Evolutionary conservation across 192 early-diverging fungal species (phyloP).

Genomic region (Chytriomyces hyalinus): DNA sequence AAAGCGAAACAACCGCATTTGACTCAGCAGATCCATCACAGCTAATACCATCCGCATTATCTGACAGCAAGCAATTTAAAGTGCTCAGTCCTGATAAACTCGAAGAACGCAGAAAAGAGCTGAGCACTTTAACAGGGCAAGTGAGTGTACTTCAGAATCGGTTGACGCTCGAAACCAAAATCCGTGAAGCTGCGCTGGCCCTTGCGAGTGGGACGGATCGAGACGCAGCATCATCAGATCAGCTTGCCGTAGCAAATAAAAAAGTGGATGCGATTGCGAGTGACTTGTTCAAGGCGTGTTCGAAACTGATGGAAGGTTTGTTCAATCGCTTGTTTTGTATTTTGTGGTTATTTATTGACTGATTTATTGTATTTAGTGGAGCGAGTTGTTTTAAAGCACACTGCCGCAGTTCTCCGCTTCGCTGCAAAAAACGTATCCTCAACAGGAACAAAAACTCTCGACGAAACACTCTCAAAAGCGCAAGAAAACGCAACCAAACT

Average conservation of each 20-base stretch:
- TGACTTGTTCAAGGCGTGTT: slow-evolving; percentile 42
- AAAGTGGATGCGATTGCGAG: slow-evolving; percentile 50
- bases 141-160: slow-evolving; percentile 47
- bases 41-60: slow-evolving; percentile 41
- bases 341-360: neutral
- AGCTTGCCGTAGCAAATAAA: slow-evolving; percentile 39
- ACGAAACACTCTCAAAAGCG: neutral
- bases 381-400: slow-evolving; percentile 51
- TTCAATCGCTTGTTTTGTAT: neutral
- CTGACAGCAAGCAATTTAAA: slow-evolving; percentile 41
- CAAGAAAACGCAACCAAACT: slow-evolving; percentile 30
- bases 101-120: slow-evolving; percentile 44
- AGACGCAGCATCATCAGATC: slow-evolving; percentile 37
- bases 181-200: slow-evolving; percentile 50
- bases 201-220: slow-evolving; percentile 30
- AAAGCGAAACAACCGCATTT: slow-evolving; percentile 4
- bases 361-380: slow-evolving; percentile 36
- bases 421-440: slow-evolving; percentile 22
- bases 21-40: slow-evolving; percentile 31
- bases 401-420: slow-evolving; percentile 45
- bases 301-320: slow-evolving; percentile 40
- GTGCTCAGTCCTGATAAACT: slow-evolving; percentile 46
- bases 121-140: slow-evolving; percentile 31
- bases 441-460: neutral
- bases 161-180: slow-evolving; percentile 47